Evolutionary conservation across 1,284 basidiomycete species (phyloP).

Genomic region (Dichomitus squalens): DNA sequence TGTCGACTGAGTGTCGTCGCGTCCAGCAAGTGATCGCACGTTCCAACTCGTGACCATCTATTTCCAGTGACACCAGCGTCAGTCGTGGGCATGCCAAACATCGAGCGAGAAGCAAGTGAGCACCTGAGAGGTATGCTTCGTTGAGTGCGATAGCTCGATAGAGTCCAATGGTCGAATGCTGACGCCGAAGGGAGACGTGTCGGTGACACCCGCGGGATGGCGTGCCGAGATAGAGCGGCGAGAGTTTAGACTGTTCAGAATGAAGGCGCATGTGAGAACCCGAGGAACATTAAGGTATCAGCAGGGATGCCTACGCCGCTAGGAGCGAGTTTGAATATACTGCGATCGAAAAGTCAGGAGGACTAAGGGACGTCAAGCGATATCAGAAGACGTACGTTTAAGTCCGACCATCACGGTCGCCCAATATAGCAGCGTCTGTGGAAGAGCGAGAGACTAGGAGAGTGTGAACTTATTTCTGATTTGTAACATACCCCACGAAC

Average conservation of each 20-base stretch:
- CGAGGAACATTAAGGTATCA: not conserved
- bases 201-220: not conserved
- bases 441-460: slow-evolving; percentile 1
- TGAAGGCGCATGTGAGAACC: not conserved
- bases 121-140: not conserved
- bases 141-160: not conserved
- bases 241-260: not conserved
- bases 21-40: no score
- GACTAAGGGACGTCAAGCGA: not conserved
- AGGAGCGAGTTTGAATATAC: slow-evolving; percentile 8
- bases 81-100: not conserved
- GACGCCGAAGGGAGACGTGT: slow-evolving; percentile 3
- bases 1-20: not conserved
- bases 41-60: not conserved
- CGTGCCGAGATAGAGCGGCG: slow-evolving; percentile 3
- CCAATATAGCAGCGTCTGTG: not conserved
- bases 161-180: not conserved
- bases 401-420: slow-evolving; percentile 2
- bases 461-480: not conserved
- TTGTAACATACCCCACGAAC: not conserved
- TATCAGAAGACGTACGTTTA: not conserved
- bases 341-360: not conserved
- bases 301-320: not conserved
- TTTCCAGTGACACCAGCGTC: not conserved
- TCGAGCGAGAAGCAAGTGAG: not conserved